A percentile compares a stretch with the other conserved stretches of the same genome.
Conservation (phyloP, 106 monocot species). For the Cymbidium sinense region DNA sequence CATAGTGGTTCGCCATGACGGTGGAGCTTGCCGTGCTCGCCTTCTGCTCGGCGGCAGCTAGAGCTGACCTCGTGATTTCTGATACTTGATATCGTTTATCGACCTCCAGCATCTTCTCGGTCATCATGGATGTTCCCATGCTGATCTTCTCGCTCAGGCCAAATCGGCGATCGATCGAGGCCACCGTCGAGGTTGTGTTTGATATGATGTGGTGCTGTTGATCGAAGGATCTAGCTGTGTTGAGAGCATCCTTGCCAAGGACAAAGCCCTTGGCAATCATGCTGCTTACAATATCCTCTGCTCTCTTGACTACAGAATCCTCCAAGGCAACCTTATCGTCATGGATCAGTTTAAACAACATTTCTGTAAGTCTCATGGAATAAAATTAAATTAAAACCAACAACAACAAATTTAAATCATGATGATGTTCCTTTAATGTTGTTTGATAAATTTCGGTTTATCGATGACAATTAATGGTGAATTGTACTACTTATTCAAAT, state of each 20-base stretch:
- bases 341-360: constrained; percentile 5
- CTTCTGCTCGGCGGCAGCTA: constrained; percentile 63
- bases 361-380: not conserved
- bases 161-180: constrained; percentile 54
- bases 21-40: constrained; percentile 46
- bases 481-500: too few species aligned
- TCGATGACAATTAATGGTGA: too few species aligned
- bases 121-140: constrained; percentile 48
- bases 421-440: too few species aligned
- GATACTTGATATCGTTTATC: constrained; percentile 68
- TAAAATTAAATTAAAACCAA: not conserved
- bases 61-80: constrained; percentile 61
- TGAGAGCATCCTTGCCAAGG: constrained; percentile 81
- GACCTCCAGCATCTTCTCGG: constrained; percentile 59
- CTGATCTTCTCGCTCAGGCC: constrained; percentile 74
- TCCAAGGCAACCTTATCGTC: not conserved
- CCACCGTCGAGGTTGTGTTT: constrained; percentile 57
- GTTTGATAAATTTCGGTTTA: too few species aligned
- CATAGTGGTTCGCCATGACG: constrained; percentile 61
- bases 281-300: constrained; percentile 78
- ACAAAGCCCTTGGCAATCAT: constrained; percentile 85
- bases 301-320: constrained; percentile 33
- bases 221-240: constrained; percentile 55
- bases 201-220: constrained; percentile 58
- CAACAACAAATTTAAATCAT: too few species aligned